Conservation (phyloP, 345 rosid genomes). For the Eucalyptus pauciflora region DNA sequence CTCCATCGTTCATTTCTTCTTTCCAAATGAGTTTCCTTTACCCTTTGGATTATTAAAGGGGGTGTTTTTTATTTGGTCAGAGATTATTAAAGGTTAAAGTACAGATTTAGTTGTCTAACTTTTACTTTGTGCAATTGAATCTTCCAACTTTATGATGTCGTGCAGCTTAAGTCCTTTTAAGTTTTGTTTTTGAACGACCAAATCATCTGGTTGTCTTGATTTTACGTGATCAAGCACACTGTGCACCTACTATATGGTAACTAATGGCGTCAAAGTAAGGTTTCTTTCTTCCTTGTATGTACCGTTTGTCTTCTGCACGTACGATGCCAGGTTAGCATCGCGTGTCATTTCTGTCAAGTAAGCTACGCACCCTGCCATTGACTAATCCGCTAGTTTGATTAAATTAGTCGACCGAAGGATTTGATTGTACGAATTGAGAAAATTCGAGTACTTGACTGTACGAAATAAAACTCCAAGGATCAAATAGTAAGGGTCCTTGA, state of each 20-base stretch:
- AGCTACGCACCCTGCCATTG: background rate
- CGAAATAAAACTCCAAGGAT: background rate
- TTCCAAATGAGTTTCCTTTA: background rate
- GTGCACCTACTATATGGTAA: background rate
- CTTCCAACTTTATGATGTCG: background rate
- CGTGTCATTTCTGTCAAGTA: background rate
- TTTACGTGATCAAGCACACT: background rate
- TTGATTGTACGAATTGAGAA: background rate
- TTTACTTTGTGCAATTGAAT: background rate
- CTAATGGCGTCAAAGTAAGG: background rate
- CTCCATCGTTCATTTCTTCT: background rate
- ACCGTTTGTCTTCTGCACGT: background rate
- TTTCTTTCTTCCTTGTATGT: background rate
- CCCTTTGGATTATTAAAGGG: background rate
- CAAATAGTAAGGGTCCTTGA: rapidly evolving
- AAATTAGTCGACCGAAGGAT: too few relatives aligned
- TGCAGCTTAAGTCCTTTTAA: background rate
- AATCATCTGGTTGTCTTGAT: background rate
- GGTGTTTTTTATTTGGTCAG: too few relatives aligned
- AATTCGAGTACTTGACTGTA: background rate
- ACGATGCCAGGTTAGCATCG: background rate
- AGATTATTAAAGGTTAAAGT: background rate
- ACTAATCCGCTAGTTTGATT: background rate
- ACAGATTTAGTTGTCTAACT: background rate
- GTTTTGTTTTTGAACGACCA: background rate